phyloP scores from a whole-genome alignment of 257 asterid species.

The Scutellaria galericulata region DNA sequence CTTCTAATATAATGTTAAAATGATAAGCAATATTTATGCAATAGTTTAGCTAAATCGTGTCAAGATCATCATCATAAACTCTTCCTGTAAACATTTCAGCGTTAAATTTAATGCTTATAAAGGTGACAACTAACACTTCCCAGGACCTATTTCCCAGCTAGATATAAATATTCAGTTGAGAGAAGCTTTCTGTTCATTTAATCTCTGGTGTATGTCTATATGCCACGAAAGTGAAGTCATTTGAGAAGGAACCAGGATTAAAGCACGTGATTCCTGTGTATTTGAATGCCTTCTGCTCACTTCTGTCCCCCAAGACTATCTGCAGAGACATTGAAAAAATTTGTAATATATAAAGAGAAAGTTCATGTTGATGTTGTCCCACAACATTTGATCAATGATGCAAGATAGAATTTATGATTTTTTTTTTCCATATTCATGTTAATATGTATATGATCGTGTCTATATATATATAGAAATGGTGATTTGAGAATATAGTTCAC shows the following conservation, averaged over 20 bases:
- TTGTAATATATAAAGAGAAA: too few relatives aligned
- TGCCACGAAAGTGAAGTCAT: constrained; percentile 74
- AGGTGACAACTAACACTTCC: constrained; percentile 13
- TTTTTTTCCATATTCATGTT: too few relatives aligned
- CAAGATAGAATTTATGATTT: too few relatives aligned
- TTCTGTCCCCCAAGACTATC: constrained; percentile 91
- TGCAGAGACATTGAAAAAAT: constrained; percentile 41
- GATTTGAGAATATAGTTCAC: too few relatives aligned
- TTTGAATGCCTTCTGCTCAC: constrained; percentile 85
- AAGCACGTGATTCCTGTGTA: constrained; percentile 89
- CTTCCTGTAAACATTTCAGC: constrained; percentile 3
- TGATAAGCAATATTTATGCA: constrained; percentile 20
- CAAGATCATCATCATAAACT: constrained; percentile 12
- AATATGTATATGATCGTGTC: too few relatives aligned
- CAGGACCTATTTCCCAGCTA: constrained; percentile 18
- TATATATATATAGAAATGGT: too few relatives aligned
- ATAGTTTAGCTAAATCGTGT: constrained; percentile 7
- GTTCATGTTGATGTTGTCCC: too few relatives aligned
- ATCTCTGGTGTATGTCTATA: constrained; percentile 47
- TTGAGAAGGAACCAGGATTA: constrained; percentile 95
- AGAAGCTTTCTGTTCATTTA: constrained; percentile 25
- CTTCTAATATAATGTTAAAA: constrained; percentile 5
- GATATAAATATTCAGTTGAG: constrained; percentile 1
- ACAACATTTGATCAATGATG: too few relatives aligned
- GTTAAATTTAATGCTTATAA: constrained; percentile 26